Evolutionary conservation across 257 asterid genomes (phyloP).

Genomic region (Jacaranda copaia): DNA sequence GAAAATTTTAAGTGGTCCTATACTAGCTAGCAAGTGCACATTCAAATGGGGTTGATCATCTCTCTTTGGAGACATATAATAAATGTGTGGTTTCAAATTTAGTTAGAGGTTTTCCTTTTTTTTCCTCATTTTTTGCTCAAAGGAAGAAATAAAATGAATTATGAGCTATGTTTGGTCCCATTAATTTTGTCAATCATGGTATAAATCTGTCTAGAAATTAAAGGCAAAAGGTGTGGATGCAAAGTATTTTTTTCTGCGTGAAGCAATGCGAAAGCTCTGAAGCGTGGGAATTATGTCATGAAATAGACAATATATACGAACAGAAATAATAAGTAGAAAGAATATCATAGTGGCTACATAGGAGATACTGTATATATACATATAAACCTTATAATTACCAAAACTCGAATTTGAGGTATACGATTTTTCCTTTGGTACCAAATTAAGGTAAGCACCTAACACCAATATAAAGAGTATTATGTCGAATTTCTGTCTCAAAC

Average conservation of each 20-base stretch:
- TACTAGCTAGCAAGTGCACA: conserved; percentile 1
- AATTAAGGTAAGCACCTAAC: not conserved
- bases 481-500: too few species aligned
- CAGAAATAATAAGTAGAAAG: not conserved
- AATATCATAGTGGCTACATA: not conserved
- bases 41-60: conserved; percentile 28
- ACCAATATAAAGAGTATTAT: too few species aligned
- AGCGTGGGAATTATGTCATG: not conserved
- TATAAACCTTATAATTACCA: not conserved
- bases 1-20: conserved; percentile 31
- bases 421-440: not conserved
- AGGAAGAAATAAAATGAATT: too few species aligned
- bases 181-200: too few species aligned
- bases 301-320: not conserved
- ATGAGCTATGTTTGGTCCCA: too few species aligned
- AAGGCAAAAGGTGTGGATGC: too few species aligned
- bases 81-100: conserved; percentile 35
- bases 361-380: not conserved
- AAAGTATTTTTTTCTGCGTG: too few species aligned
- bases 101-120: not conserved
- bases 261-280: not conserved
- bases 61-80: conserved; percentile 14
- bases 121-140: too few species aligned
- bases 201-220: too few species aligned
- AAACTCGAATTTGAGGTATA: not conserved